Percentiles rank a stretch among this genome's conserved stretches.
These are phyloP conservation scores for Phtheirospermum japonicum DNA, from an alignment of 257 asterid species.

Conservation along the genomic window DNA sequence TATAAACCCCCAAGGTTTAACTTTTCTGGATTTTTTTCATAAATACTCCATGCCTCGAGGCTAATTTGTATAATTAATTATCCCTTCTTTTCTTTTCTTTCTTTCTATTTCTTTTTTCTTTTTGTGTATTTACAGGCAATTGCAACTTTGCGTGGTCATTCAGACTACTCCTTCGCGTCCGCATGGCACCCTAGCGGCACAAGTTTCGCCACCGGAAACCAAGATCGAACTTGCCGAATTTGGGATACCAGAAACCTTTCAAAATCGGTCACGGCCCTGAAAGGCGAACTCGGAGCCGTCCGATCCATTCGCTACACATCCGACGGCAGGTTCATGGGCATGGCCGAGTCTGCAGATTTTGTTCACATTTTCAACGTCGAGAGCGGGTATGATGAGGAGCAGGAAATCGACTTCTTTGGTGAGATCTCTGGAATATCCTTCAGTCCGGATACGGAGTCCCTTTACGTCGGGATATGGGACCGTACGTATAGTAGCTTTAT, in stretches of 20 bases:
- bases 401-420: constrained; percentile 69
- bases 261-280: constrained; percentile 43
- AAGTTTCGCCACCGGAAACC: constrained; percentile 70
- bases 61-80: too few species aligned
- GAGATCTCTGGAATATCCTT: constrained; percentile 68
- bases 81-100: too few species aligned
- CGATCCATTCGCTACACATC: constrained; percentile 67
- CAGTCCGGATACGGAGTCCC: constrained; percentile 67
- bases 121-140: constrained; percentile 35
- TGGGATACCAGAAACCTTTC: constrained; percentile 63
- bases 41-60: too few species aligned
- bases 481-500: constrained; percentile 72
- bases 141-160: constrained; percentile 52
- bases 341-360: constrained; percentile 77
- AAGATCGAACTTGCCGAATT: constrained; percentile 61
- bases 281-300: constrained; percentile 62
- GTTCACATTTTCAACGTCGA: constrained; percentile 62
- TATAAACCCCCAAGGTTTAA: too few species aligned
- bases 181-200: constrained; percentile 67
- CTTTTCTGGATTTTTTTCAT: too few species aligned
- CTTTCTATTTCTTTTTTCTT: too few species aligned
- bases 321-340: constrained; percentile 70
- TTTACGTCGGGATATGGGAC: constrained; percentile 65
- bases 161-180: constrained; percentile 65
- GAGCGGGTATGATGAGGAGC: constrained; percentile 54